Base-by-base conservation (phyloP, 2,329 filamentous ascomycete species). In the Epichloe scottii region DNA sequence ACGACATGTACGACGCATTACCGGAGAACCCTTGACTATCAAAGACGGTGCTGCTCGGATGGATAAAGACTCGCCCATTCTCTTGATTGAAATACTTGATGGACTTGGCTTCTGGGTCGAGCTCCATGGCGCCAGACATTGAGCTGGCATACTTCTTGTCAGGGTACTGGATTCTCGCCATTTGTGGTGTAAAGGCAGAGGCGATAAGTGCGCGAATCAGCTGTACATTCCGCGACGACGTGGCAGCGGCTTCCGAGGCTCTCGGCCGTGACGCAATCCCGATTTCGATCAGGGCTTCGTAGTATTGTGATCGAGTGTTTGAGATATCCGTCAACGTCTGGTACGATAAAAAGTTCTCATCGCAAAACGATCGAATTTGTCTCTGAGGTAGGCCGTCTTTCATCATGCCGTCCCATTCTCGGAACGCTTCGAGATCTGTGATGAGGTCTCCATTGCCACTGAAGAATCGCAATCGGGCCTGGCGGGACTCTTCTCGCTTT, bases 111-210 rank as follows among this genome's bases (percentile, higher is more conserved):
- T 97, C 91, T 0, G 91, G 91, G 63, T 98, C 93, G 6, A 96
- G 75, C 64, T 93, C 91, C 1, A 97, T 87, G 0, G 93, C 88
- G 7, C 93, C 93, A 1, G 88, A 87, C 56, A 94, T 80, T 2
- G 87, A 89, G 37, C 84, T 82, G 12, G 87, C 87, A 66, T 94
- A 98, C 67, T 96, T 97, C 72, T 95, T 95, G 69, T 95, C 89
- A 0, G 93, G 93, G 58, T 96, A 88, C 57, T 89, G 85, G 63
- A 98, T 95, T 49, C 90, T 82, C 14, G 89, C 89, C 56, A 96
- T 82, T 67, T 97, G 91, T 0, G 93, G 93, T 33, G 81, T 79
- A 65, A 89, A 88, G 3, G 85, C 82, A 3, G 83, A 84, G 4
- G 85, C 85, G 26, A 87, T 78, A 23, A 89, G 70, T 1, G 84